Conservation (phyloP, 2,329 filamentous ascomycete species). For the Trichoderma pleuroti region DNA sequence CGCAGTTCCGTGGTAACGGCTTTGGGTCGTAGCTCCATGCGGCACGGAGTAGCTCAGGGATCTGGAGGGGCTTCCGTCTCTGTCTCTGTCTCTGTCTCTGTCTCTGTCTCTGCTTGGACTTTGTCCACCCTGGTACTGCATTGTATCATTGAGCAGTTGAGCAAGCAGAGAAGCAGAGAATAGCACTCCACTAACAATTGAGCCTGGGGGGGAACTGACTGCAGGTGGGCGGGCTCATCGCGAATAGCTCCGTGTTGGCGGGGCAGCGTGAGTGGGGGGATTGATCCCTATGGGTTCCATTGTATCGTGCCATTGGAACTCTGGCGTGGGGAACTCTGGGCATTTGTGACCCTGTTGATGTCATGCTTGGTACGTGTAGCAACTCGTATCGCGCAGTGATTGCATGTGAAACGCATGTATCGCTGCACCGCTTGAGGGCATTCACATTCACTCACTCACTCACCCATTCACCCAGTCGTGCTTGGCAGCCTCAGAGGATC, state of each 20-base stretch:
- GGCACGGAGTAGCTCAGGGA: neutral
- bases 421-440: neutral
- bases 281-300: neutral
- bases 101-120: neutral
- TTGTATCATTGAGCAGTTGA: neutral
- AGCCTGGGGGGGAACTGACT: neutral
- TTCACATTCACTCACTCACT: neutral
- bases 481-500: neutral
- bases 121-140: neutral
- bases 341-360: neutral
- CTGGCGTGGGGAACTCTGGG: neutral
- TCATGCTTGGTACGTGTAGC: neutral
- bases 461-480: neutral
- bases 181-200: neutral
- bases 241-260: neutral
- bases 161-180: neutral
- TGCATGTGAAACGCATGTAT: neutral
- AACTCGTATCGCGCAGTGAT: neutral
- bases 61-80: neutral
- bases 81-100: neutral
- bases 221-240: neutral
- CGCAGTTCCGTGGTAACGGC: neutral
- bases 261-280: constrained; percentile 10
- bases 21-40: constrained; percentile 8
- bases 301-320: neutral